Evolutionary conservation across 202 grass and related monocot genomes (phyloP).

Genomic region (Dendrocalamus latiflorus): DNA sequence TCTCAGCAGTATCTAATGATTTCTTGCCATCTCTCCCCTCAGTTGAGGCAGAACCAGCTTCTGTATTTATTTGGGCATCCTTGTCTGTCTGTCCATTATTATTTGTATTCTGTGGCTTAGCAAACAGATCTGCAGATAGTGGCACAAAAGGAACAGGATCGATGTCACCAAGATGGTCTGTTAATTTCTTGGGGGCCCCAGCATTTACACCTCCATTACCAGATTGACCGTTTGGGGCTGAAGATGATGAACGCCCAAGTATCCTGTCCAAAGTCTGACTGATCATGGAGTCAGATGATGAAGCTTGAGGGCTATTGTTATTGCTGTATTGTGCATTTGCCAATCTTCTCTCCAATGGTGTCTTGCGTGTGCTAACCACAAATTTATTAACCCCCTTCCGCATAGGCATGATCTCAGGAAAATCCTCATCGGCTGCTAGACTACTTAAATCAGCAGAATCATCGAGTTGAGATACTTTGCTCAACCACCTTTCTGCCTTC

Average conservation of each 20-base stretch:
- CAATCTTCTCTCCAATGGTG: conserved; percentile 62
- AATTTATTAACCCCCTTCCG: conserved; percentile 67
- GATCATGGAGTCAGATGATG: conserved; percentile 46
- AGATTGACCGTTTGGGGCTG: conserved; percentile 26
- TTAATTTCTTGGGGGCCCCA: conserved; percentile 25
- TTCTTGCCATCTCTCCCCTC: not conserved
- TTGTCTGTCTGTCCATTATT: conserved; percentile 21
- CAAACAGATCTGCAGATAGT: conserved; percentile 65
- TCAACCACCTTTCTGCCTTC: conserved; percentile 77
- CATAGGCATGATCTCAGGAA: conserved; percentile 83
- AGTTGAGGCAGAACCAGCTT: conserved; percentile 3
- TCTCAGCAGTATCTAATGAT: conserved; percentile 33
- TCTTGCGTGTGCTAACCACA: conserved; percentile 65
- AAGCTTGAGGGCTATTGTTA: conserved; percentile 17
- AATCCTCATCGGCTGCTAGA: conserved; percentile 61
- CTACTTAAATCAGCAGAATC: conserved; percentile 58
- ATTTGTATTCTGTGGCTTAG: conserved; percentile 38
- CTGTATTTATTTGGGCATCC: conserved; percentile 28
- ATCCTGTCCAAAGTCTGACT: conserved; percentile 85
- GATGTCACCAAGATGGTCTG: conserved; percentile 32
- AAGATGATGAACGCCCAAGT: conserved; percentile 48
- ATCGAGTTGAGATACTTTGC: conserved; percentile 59
- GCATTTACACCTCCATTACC: conserved; percentile 3
- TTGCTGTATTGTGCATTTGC: conserved; percentile 42
- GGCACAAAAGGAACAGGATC: conserved; percentile 73